phyloP scores from a whole-genome alignment of 495 filamentous ascomycete species.

The Aspergillus kassunensis region DNA sequence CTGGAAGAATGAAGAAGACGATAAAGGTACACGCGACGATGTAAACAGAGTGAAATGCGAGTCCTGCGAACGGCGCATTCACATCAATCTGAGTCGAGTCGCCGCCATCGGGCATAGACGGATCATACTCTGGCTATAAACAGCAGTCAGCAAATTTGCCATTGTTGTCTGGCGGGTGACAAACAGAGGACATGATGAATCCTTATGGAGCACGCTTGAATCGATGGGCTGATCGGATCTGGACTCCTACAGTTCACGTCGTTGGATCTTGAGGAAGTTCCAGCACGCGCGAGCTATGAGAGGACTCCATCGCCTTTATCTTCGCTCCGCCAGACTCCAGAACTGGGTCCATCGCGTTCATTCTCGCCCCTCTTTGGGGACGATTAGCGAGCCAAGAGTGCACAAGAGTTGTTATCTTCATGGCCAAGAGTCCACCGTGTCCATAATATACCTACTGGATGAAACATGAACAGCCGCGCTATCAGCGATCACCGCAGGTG shows the following conservation, averaged over 20 bases:
- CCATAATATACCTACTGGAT: neutral
- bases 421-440: conserved; percentile 10
- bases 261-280: neutral
- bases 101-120: conserved; percentile 42
- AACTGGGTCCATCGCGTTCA: neutral
- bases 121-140: conserved; percentile 36
- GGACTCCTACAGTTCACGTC: neutral
- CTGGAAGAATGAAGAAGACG: conserved; percentile 58
- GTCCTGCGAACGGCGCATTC: conserved; percentile 46
- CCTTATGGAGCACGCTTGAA: neutral
- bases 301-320: conserved; percentile 9
- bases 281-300: neutral
- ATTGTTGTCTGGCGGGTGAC: neutral
- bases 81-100: conserved; percentile 44
- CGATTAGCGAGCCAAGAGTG: conserved; percentile 12
- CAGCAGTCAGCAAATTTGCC: neutral
- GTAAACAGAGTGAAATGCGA: conserved; percentile 50
- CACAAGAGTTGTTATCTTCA: conserved; percentile 9
- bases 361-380: conserved; percentile 9
- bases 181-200: conserved; percentile 8
- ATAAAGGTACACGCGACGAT: conserved; percentile 49
- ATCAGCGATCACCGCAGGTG: neutral
- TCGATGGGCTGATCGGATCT: neutral
- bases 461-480: no score
- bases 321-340: neutral